These are phyloP conservation scores for Pseudopediastrum boryanum DNA, from an alignment of 139 green algal genomes.

Conservation along the genomic window DNA sequence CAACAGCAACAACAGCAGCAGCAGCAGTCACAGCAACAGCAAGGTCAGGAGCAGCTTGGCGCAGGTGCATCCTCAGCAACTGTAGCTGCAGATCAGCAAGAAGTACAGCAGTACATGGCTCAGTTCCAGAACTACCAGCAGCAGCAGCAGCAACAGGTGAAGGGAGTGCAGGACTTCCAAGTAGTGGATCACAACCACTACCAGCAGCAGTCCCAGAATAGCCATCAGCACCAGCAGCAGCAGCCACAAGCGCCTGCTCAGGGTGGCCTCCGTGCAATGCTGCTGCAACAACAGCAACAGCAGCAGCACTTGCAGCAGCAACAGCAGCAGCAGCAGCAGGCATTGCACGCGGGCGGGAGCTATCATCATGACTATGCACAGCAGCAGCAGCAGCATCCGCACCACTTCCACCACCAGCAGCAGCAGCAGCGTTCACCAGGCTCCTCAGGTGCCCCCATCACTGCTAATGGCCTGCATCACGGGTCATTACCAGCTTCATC, in stretches of 20 bases:
- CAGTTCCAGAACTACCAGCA: neutral
- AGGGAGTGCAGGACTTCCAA: neutral
- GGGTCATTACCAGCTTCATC: too few relatives aligned
- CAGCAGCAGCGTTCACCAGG: slow-evolving; percentile 1
- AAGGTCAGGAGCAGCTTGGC: neutral
- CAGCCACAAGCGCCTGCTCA: neutral
- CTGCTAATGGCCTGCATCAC: too few relatives aligned
- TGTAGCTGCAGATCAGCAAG: too few relatives aligned
- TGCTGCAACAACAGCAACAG: slow-evolving; percentile 9
- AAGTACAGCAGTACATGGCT: too few relatives aligned
- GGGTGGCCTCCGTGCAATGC: neutral
- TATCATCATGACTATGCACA: neutral
- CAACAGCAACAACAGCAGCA: neutral
- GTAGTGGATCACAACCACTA: too few relatives aligned
- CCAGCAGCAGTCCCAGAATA: slow-evolving; percentile 10
- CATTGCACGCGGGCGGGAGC: neutral
- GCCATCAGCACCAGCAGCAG: slow-evolving; percentile 3
- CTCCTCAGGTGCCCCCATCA: neutral
- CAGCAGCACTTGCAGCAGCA: neutral
- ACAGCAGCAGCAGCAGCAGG: neutral
- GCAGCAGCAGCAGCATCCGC: neutral
- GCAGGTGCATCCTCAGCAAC: neutral
- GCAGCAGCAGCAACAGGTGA: neutral
- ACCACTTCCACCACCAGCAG: slow-evolving; percentile 2
- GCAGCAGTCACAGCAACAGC: slow-evolving; percentile 8